A percentile compares a stretch with the other conserved stretches of the same genome.
Conservation (phyloP, 164 flowering plant species). For the Nelumbo lutea region DNA sequence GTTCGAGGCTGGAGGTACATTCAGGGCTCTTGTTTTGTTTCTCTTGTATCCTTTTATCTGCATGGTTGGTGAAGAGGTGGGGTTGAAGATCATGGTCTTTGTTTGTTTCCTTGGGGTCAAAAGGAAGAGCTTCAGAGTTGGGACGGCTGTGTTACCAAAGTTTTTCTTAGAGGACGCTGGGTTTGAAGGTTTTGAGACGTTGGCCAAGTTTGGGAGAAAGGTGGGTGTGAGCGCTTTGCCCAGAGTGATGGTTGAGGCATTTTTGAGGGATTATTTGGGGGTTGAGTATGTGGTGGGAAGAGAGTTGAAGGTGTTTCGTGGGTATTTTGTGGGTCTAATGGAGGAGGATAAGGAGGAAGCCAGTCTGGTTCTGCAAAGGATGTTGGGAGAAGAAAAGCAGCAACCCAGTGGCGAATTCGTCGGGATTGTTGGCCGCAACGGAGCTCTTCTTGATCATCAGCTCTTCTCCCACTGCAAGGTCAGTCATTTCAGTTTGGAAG, state of each 20-base stretch:
- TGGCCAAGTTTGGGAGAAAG: constrained; percentile 26
- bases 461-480: constrained; percentile 44
- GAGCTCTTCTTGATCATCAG: constrained; percentile 15
- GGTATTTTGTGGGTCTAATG: constrained; percentile 42
- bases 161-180: constrained; percentile 44
- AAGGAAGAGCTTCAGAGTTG: constrained; percentile 28
- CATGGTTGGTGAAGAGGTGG: constrained; percentile 24
- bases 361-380: constrained; percentile 3
- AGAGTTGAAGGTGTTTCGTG: constrained; percentile 33
- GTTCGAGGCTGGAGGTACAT: constrained; percentile 44
- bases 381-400: neutral
- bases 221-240: constrained; percentile 38
- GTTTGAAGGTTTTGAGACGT: constrained; percentile 30
- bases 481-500: neutral
- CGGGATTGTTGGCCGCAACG: constrained; percentile 22
- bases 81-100: constrained; percentile 39
- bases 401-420: constrained; percentile 14
- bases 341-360: constrained; percentile 21
- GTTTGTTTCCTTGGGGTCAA: constrained; percentile 38
- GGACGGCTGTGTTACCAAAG: constrained; percentile 43
- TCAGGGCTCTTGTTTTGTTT: constrained; percentile 36
- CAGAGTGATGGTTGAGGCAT: constrained; percentile 38
- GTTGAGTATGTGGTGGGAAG: constrained; percentile 37
- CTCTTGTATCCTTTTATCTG: constrained; percentile 32
- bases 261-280: constrained; percentile 42